phyloP scores from a whole-genome alignment of 352 stramenopile genomes.

The Phytopythium helicoides region DNA sequence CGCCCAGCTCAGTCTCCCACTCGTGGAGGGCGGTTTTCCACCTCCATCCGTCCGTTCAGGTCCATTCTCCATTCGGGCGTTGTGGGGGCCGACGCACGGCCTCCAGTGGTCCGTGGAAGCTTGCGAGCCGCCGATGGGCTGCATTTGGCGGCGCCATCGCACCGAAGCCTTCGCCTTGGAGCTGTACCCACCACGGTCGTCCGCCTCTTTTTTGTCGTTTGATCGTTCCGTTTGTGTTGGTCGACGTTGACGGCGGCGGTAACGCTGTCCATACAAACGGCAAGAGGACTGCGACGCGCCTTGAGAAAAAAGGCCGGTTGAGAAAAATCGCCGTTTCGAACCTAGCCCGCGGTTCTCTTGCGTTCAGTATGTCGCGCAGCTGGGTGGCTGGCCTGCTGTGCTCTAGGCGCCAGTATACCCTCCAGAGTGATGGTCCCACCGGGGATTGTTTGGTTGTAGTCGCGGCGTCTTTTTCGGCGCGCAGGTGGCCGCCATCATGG shows the following conservation, averaged over 20 bases:
- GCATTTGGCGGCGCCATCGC: too few species aligned
- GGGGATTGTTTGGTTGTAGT: conserved; percentile 6
- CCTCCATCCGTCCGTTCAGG: too few species aligned
- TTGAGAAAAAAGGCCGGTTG: conserved; percentile 7
- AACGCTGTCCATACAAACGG: neutral
- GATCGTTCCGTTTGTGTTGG: conserved; percentile 1
- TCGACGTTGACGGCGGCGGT: conserved; percentile 3
- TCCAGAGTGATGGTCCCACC: neutral
- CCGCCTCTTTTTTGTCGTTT: conserved; percentile 10
- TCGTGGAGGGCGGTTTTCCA: too few species aligned
- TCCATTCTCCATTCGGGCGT: too few species aligned
- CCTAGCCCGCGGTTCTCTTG: conserved; percentile 1
- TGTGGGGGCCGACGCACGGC: neutral
- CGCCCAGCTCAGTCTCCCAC: too few species aligned
- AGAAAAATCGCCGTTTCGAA: conserved; percentile 6
- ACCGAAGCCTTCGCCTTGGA: too few species aligned
- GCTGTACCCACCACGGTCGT: conserved; percentile 2
- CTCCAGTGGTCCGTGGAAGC: conserved; percentile 2
- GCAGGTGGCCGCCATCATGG: neutral
- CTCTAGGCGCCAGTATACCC: conserved; percentile 1
- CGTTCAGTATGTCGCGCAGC: too few species aligned
- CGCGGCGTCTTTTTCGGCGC: neutral
- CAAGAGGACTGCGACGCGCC: conserved; percentile 2
- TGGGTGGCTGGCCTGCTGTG: neutral
- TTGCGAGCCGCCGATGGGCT: neutral